These are phyloP conservation scores for Cordyceps militaris DNA, from an alignment of 2,329 filamentous ascomycete species.

Conservation along the genomic window DNA sequence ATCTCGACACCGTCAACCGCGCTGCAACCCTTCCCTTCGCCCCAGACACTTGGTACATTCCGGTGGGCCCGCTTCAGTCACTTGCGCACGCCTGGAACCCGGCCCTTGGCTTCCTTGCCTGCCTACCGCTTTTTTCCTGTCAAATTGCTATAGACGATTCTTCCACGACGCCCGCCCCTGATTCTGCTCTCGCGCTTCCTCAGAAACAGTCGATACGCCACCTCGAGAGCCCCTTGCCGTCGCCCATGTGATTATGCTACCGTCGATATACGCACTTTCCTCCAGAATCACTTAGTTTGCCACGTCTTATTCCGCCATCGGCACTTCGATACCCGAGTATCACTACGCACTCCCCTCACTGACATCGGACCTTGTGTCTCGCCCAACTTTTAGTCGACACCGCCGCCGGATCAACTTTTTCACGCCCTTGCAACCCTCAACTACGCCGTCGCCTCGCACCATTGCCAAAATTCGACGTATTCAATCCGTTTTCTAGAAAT, in stretches of 20 bases:
- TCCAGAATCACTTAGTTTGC: neutral
- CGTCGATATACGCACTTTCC: neutral
- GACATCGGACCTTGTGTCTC: constrained; percentile 2
- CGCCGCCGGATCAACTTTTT: neutral
- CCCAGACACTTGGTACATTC: constrained; percentile 1
- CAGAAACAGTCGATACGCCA: neutral
- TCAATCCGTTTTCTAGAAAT: neutral
- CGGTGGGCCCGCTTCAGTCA: constrained; percentile 7
- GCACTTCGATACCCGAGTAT: neutral
- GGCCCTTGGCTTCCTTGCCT: neutral
- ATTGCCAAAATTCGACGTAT: neutral
- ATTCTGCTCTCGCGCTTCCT: neutral
- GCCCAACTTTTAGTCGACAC: constrained; percentile 1
- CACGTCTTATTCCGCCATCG: neutral
- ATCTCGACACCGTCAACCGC: neutral
- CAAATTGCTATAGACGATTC: constrained; percentile 10
- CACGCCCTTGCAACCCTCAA: neutral
- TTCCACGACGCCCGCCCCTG: constrained; percentile 5
- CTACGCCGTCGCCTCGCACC: neutral
- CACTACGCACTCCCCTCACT: neutral
- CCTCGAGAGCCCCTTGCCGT: neutral
- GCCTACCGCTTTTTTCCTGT: neutral
- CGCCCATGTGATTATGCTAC: neutral
- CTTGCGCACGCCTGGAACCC: constrained; percentile 3
- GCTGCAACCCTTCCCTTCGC: neutral